Evolutionary conservation across 2,329 filamentous ascomycete genomes (phyloP), one percentile per base, ranked within the genome.

Genomic region (Pestalotiopsis sp.): DNA sequence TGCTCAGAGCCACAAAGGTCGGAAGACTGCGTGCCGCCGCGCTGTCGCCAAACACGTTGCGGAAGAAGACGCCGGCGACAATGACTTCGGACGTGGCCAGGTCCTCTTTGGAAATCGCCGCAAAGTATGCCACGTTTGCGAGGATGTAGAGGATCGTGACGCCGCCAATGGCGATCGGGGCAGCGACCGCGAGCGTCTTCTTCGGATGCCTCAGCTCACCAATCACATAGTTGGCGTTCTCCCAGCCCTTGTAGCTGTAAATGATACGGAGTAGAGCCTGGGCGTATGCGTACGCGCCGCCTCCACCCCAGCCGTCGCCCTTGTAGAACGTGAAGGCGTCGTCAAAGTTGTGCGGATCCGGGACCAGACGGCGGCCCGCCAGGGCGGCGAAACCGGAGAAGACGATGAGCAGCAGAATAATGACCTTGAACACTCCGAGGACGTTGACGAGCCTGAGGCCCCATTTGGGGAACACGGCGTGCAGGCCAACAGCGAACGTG

Each of bases 91-190:
- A 87, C 3, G 80, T 83, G 6, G 86, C 86, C 4, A 91, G 79
- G 2, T 90, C 86, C 1, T 82, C 77, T 72, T 89, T 90, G 2
- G 87, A 83, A 13, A 90, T 88, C 0, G 88, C 89, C 0, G 89
- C 86, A 69, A 91, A 91, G 78, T 91, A 91, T 1, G 89, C 88
- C 1, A 91, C 84, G 72, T 91, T 91, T 63, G 88, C 88, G 9
- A 91, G 82, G 13, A 91, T 81, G 73, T 91, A 91, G 0, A 91
- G 82, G 2, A 89, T 81, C 0, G 88, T 89, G 4, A 88, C 87
- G 5, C 83, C 85, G 2, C 85, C 86, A 3, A 91, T 82, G 2
- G 88, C 89, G 0, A 90, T 75, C 0, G 88, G 88, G 0, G 87
- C 88, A 0, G 88, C 88, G 64, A 89, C 80, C 1, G 82, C 75